A percentile compares a stretch with the other conserved stretches of the same genome.
Conservation (phyloP, 2,329 filamentous ascomycete genomes). For the Hymenotorrendiella dingleyae region DNA sequence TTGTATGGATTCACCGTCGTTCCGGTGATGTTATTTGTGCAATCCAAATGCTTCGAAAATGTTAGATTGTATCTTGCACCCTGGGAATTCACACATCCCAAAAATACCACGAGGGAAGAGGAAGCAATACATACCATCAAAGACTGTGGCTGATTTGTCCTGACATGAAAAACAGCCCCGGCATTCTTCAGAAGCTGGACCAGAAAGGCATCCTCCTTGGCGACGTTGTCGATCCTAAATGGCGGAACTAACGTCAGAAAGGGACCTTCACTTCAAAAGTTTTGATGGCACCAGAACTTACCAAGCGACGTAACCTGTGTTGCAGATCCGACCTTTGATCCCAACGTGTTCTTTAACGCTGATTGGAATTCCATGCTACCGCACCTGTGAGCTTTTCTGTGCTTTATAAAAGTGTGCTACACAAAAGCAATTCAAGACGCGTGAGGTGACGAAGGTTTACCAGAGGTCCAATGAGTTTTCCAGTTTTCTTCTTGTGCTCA, state of each 20-base stretch:
- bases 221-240: slow-evolving; percentile 7
- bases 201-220: slow-evolving; percentile 12
- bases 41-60: slow-evolving; percentile 36
- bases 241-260: background rate
- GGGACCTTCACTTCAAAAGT: background rate
- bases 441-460: background rate
- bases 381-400: too few relatives aligned
- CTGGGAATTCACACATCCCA: too few relatives aligned
- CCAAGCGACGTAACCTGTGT: slow-evolving; percentile 8
- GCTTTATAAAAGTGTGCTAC: too few relatives aligned
- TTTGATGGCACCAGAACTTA: background rate
- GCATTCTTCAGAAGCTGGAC: slow-evolving; percentile 12
- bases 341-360: slow-evolving; percentile 31
- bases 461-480: slow-evolving; percentile 47
- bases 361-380: slow-evolving; percentile 53
- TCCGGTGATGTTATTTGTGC: slow-evolving; percentile 53
- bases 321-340: slow-evolving; percentile 9
- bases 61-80: too few relatives aligned
- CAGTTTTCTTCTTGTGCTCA: slow-evolving; percentile 3
- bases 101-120: too few relatives aligned
- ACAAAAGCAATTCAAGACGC: background rate
- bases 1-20: slow-evolving; percentile 44
- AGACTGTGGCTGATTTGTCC: slow-evolving; percentile 59
- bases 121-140: slow-evolving; percentile 34
- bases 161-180: slow-evolving; percentile 53